A percentile compares a stretch with the other conserved stretches of the same genome.
Evolutionary conservation across 208 protist species (phyloP).

Genomic region (Wallacemonas sp.): DNA sequence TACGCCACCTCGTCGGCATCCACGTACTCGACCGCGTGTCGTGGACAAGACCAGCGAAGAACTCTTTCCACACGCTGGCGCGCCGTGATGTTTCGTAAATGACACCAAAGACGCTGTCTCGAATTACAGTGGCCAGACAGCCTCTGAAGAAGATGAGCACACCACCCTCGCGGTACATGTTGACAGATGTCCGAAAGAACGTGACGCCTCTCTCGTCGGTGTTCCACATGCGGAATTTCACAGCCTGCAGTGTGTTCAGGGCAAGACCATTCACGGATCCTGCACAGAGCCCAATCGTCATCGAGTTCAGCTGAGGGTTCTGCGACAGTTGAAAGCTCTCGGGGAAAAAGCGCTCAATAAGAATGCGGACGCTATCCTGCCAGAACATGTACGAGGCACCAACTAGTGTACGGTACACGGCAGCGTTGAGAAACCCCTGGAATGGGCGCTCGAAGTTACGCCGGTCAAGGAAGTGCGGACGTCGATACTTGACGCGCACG

Average conservation of each 20-base stretch:
- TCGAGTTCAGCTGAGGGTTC: conserved; percentile 69
- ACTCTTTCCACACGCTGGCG: conserved; percentile 30
- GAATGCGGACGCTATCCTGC: conserved; percentile 78
- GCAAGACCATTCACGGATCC: conserved; percentile 79
- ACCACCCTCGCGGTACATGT: conserved; percentile 76
- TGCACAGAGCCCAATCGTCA: conserved; percentile 72
- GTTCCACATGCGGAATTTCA: conserved; percentile 93
- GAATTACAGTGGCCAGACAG: conserved; percentile 69
- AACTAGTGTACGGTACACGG: conserved; percentile 85
- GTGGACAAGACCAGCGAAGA: conserved; percentile 28
- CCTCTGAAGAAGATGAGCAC: conserved; percentile 86
- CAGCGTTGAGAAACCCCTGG: conserved; percentile 90
- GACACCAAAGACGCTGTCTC: conserved; percentile 87
- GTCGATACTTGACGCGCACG: conserved; percentile 78
- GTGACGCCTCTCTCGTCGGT: conserved; percentile 42
- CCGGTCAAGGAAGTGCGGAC: conserved; percentile 69
- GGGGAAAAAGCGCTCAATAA: conserved; percentile 57
- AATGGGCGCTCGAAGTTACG: conserved; percentile 90
- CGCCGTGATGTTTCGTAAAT: conserved; percentile 80
- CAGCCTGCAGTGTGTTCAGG: conserved; percentile 84
- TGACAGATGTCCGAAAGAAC: conserved; percentile 54
- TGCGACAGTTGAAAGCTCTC: conserved; percentile 35
- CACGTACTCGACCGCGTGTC: neutral
- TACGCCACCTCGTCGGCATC: neutral
- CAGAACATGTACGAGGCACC: conserved; percentile 90